Percentiles rank a stretch among this genome's conserved stretches.
phyloP scores from a whole-genome alignment of 2,329 filamentous ascomycete genomes.

The Davidsoniella virescens region DNA sequence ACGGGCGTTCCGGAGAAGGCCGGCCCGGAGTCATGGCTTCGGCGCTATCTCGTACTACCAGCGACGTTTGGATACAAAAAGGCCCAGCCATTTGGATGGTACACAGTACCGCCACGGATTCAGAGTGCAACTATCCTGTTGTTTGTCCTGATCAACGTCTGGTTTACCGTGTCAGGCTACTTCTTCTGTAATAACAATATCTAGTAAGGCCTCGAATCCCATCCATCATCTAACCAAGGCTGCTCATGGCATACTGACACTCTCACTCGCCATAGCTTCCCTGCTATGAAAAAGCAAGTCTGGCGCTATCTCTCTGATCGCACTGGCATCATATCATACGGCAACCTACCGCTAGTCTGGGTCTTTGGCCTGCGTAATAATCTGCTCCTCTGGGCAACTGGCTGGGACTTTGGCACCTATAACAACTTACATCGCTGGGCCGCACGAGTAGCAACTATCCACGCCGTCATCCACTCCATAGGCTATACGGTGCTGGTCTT shows the following conservation, averaged over 20 bases:
- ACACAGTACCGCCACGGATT: conserved; percentile 28
- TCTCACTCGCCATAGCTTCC: conserved; percentile 20
- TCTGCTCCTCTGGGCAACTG: conserved; percentile 46
- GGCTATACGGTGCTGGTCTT: conserved; percentile 36
- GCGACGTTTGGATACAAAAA: conserved; percentile 28
- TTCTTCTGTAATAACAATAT: conserved; percentile 23
- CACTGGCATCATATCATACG: conserved; percentile 46
- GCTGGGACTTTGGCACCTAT: conserved; percentile 51
- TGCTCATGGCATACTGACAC: not conserved
- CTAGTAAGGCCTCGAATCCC: conserved; percentile 20
- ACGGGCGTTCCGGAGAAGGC: conserved; percentile 3
- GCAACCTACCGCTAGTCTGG: conserved; percentile 49
- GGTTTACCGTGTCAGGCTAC: conserved; percentile 23
- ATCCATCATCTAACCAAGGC: not conserved
- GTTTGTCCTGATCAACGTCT: conserved; percentile 25
- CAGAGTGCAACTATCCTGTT: conserved; percentile 25
- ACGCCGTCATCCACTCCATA: conserved; percentile 46
- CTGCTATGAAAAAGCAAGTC: conserved; percentile 20
- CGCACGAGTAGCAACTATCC: conserved; percentile 42
- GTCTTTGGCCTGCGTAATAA: conserved; percentile 54
- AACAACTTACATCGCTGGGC: conserved; percentile 53
- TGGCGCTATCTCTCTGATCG: conserved; percentile 45
- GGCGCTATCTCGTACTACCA: conserved; percentile 22
- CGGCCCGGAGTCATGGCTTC: conserved; percentile 18
- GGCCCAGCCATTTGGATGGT: conserved; percentile 29